Evolutionary conservation across 2,329 filamentous ascomycete species (phyloP).

Genomic region (Zasmidium angulare): DNA sequence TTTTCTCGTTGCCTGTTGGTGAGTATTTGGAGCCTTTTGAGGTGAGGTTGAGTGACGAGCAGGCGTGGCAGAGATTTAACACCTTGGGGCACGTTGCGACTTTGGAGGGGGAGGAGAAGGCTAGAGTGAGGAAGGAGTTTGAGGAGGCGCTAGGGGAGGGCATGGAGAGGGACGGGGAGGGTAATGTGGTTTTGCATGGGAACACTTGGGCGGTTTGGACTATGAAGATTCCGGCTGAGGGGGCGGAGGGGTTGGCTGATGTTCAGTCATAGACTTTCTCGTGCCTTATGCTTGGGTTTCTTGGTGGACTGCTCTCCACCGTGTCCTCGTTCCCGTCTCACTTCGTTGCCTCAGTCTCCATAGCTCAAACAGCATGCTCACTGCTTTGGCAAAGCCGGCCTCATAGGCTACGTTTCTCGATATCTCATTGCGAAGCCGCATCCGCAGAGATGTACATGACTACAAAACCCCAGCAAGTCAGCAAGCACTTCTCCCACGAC

Average conservation of each 20-base stretch:
- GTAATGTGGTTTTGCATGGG: slow-evolving; percentile 65
- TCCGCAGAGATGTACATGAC: slow-evolving; percentile 72
- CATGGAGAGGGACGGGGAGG: slow-evolving; percentile 59
- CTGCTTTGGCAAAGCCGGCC: neutral
- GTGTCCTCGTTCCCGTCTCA: neutral
- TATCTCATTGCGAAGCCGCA: slow-evolving; percentile 15
- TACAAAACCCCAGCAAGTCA: slow-evolving; percentile 32
- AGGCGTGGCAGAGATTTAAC: slow-evolving; percentile 62
- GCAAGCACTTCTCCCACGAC: slow-evolving; percentile 7
- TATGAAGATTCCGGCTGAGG: slow-evolving; percentile 40
- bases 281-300: neutral
- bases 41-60: slow-evolving; percentile 58
- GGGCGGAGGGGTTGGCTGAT: slow-evolving; percentile 23
- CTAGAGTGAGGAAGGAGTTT: slow-evolving; percentile 53
- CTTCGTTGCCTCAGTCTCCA: neutral
- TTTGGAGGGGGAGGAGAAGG: slow-evolving; percentile 52
- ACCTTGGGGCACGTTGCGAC: slow-evolving; percentile 69
- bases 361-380: neutral
- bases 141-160: slow-evolving; percentile 56
- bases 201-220: slow-evolving; percentile 66
- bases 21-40: slow-evolving; percentile 59
- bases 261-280: slow-evolving; percentile 8
- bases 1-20: slow-evolving; percentile 64
- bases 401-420: too few relatives aligned
- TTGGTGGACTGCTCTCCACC: neutral